These are phyloP conservation scores for Scheffersomyces coipomensis DNA, from an alignment of 805 yeast genomes.

Conservation along the genomic window DNA sequence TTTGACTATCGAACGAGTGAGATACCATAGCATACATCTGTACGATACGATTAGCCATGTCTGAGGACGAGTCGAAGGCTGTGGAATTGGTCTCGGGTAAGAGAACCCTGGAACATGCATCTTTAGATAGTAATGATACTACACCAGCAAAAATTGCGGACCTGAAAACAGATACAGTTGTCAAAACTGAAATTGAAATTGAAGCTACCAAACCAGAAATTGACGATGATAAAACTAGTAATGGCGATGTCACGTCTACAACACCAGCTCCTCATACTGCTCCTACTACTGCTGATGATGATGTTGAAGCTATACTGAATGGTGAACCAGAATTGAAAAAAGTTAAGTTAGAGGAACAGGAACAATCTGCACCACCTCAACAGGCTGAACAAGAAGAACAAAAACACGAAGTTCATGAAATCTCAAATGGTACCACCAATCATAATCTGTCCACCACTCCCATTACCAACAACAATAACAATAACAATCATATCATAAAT, in stretches of 20 bases:
- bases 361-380: not conserved
- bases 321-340: slow-evolving; percentile 7
- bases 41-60: not conserved
- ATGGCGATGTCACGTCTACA: not conserved
- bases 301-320: not conserved
- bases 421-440: not conserved
- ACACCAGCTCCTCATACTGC: not conserved
- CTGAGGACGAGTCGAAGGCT: not conserved
- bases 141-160: not conserved
- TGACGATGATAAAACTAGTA: not conserved
- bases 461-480: not conserved
- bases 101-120: not conserved
- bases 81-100: not conserved
- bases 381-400: not conserved
- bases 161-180: not conserved
- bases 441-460: too few relatives aligned
- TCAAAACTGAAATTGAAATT: slow-evolving; percentile 1
- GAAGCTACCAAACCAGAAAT: not conserved
- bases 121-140: not conserved
- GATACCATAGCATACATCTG: too few relatives aligned
- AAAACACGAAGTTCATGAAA: too few relatives aligned
- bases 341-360: slow-evolving; percentile 9
- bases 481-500: not conserved
- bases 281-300: not conserved
- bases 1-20: too few relatives aligned